Base-by-base conservation (phyloP, 345 rosid species). In the Brassica rapa region DNA sequence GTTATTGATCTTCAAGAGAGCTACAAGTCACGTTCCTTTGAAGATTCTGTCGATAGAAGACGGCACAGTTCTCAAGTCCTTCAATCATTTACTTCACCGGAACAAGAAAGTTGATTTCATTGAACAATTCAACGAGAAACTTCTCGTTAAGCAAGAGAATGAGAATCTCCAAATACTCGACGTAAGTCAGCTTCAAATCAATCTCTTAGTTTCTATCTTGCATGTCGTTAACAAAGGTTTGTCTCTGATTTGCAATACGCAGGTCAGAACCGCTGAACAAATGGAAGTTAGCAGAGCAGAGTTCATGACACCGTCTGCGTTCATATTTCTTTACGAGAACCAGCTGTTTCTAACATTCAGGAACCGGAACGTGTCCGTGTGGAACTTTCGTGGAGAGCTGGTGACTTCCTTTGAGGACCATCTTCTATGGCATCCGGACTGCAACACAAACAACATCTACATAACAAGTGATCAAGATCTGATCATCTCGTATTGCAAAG, bases 331-430 rank as follows among this genome's bases (percentile, higher is more conserved):
- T 55, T 92, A 92, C n/a, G 98, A 92, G 84, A 94, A 92, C 80
- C 98, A 92, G 83, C 79, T 94, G 82, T 94, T 94, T 85, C 83
- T 94, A 33, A 94, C 97, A 33, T 94, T 94, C 83, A 88, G 95
- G 83, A 89, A 88, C 55, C 82, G 93, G 51, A 92, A 89, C 11
- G 97, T 94, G 63, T 85, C 97, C 35, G 97, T 94, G 46, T 94
- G 97, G 98, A 94, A 94, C 78, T 94, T 92, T 63, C 93, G 92
- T 0, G 98, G 98, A 62, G 97, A 94, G 84, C 97, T 89, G 5
- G 97, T 94, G 27, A 94, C 98, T 43, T 94, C 98, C 21, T 94
- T 94, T 71, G 98, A 94, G 82, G 98, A 94, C 79, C 98, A 94
- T 78, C 88, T 91, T 24, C 80, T 92, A 78, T 92, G 98, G 94